A percentile compares a stretch with the other conserved stretches of the same genome.
These are phyloP conservation scores for Orbilia javanica DNA, from an alignment of 2,329 filamentous ascomycete genomes.

Conservation along the genomic window DNA sequence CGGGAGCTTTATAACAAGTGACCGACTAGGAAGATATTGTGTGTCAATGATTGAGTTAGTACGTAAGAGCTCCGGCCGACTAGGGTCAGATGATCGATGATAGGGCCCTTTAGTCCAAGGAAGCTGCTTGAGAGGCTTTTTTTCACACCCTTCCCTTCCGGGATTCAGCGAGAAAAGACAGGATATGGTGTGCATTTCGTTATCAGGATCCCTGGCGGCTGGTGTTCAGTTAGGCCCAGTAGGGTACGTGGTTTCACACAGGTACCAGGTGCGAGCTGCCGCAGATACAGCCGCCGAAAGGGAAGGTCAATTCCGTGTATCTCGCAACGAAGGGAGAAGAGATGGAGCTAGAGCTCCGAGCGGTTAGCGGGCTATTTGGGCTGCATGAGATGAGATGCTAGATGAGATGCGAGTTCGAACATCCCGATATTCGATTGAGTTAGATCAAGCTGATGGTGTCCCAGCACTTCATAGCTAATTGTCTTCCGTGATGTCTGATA, in stretches of 20 bases:
- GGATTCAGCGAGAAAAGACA: not conserved
- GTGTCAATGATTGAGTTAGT: conserved; percentile 52
- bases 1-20: conserved; percentile 52
- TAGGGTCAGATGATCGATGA: conserved; percentile 56
- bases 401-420: conserved; percentile 7
- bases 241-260: conserved; percentile 19
- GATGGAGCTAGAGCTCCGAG: conserved; percentile 31
- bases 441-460: not conserved
- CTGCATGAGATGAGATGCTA: conserved; percentile 24
- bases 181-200: conserved; percentile 18
- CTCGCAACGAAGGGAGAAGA: not conserved
- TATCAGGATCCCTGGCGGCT: conserved; percentile 30
- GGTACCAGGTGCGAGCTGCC: conserved; percentile 34
- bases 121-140: conserved; percentile 27
- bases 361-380: not conserved
- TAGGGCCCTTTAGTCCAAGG: conserved; percentile 24
- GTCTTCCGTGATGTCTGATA: not conserved
- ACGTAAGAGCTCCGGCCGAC: conserved; percentile 52
- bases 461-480: not conserved
- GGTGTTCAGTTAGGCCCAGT: not conserved
- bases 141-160: conserved; percentile 2
- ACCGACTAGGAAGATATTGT: conserved; percentile 53
- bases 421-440: not conserved
- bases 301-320: conserved; percentile 30
- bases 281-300: conserved; percentile 24